Conservation (phyloP, 352 stramenopile genomes). For the Phytophthora idaei region DNA sequence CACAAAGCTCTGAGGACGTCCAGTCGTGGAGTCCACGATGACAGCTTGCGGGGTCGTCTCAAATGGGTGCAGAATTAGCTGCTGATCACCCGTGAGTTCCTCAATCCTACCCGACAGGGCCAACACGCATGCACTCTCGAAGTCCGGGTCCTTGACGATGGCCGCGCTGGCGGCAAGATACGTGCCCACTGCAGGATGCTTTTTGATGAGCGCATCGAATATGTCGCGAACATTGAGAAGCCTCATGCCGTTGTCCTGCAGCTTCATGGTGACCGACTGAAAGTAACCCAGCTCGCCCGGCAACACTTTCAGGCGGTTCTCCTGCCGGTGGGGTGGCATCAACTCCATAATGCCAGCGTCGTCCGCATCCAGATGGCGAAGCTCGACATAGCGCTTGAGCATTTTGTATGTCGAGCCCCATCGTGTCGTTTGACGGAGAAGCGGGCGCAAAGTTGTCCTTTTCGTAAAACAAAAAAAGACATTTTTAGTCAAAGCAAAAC, state of each 20-base stretch:
- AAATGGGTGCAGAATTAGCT: not conserved
- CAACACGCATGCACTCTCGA: constrained; percentile 1
- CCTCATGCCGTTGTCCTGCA: not conserved
- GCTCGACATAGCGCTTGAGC: not conserved
- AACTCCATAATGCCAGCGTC: not conserved
- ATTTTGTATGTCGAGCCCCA: constrained; percentile 1
- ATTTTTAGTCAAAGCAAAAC: constrained; percentile 1
- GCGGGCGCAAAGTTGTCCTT: not conserved
- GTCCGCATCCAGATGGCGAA: not conserved
- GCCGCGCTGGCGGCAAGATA: not conserved
- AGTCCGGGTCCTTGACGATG: not conserved
- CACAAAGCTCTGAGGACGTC: too few relatives aligned
- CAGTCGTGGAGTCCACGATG: too few relatives aligned
- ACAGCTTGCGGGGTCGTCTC: not conserved
- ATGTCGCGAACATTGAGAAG: constrained; percentile 11
- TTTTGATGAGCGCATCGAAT: constrained; percentile 11
- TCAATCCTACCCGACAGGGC: not conserved
- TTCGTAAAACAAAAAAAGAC: constrained; percentile 1
- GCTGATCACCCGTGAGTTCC: not conserved
- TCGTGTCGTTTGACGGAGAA: constrained; percentile 2
- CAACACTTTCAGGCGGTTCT: not conserved
- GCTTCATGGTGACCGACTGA: constrained; percentile 1
- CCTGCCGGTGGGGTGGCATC: not conserved
- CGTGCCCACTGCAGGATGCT: not conserved
- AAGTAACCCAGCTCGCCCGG: not conserved